Evolutionary conservation across 164 flowering plant genomes (phyloP).

Genomic region (Echeveria elegans): DNA sequence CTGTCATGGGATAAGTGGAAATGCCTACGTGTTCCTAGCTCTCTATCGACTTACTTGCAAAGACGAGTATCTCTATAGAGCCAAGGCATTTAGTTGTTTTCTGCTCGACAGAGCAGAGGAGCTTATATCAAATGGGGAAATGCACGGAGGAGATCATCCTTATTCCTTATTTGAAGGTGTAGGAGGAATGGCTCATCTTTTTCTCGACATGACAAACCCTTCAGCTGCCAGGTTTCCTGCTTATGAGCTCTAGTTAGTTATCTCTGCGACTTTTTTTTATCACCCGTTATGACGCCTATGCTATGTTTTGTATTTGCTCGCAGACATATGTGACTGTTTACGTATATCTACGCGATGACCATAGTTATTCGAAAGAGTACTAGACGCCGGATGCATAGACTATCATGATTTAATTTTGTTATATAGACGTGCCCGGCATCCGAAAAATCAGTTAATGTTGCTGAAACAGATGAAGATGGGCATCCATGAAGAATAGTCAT

Average conservation of each 20-base stretch:
- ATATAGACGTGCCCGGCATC: no score
- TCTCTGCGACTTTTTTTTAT: not conserved
- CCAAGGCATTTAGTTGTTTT: slow-evolving; percentile 73
- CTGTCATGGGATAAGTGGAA: slow-evolving; percentile 90
- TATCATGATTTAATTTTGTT: no score
- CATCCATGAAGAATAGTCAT: not conserved
- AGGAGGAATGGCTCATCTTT: slow-evolving; percentile 69
- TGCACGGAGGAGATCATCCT: slow-evolving; percentile 77
- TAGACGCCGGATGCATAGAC: no score
- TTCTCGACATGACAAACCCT: slow-evolving; percentile 61
- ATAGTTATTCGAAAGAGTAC: no score
- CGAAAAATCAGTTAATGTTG: no score
- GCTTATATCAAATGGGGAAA: slow-evolving; percentile 45
- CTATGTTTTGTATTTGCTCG: not conserved
- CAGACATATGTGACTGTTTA: no score
- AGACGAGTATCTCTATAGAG: slow-evolving; percentile 43
- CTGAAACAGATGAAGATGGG: no score
- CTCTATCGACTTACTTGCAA: slow-evolving; percentile 55
- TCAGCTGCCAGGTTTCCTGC: slow-evolving; percentile 59
- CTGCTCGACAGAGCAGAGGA: slow-evolving; percentile 48
- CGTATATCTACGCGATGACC: no score
- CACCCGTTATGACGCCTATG: not conserved
- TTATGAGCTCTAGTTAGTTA: slow-evolving; percentile 29
- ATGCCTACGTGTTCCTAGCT: slow-evolving; percentile 69
- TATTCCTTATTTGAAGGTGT: slow-evolving; percentile 79